phyloP scores from a whole-genome alignment of 768 basidiomycete species.

The Pholiota microspora region DNA sequence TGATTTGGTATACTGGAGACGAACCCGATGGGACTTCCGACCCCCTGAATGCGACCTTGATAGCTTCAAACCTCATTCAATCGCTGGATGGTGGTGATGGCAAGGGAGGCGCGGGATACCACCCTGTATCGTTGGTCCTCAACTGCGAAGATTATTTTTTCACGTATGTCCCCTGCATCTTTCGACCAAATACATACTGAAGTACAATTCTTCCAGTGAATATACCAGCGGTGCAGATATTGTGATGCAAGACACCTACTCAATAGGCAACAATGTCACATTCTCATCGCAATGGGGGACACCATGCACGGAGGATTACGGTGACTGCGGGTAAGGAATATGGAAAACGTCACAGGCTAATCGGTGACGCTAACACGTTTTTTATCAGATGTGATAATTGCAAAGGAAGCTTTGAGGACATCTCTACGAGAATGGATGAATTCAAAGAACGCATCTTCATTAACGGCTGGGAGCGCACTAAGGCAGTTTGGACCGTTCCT shows the following conservation, averaged over 20 bases:
- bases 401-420: conserved; percentile 67
- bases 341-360: conserved; percentile 17
- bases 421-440: conserved; percentile 64
- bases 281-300: conserved; percentile 63
- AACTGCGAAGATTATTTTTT: conserved; percentile 71
- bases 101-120: conserved; percentile 52
- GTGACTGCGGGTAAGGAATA: conserved; percentile 66
- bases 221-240: conserved; percentile 65
- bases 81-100: conserved; percentile 53
- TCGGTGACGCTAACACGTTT: no score
- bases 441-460: conserved; percentile 57
- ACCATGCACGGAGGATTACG: conserved; percentile 60
- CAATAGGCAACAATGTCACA: conserved; percentile 60
- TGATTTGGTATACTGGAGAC: conserved; percentile 74
- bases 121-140: conserved; percentile 63
- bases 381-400: conserved; percentile 55
- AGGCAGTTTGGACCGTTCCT: conserved; percentile 78
- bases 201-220: conserved; percentile 20
- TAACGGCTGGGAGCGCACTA: conserved; percentile 66
- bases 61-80: conserved; percentile 55
- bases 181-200: neutral
- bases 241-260: conserved; percentile 66
- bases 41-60: conserved; percentile 57
- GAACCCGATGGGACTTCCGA: conserved; percentile 73
- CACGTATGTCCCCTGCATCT: conserved; percentile 24